These are phyloP conservation scores for Trichoderma atrobrunneum DNA, from an alignment of 2,329 filamentous ascomycete genomes.

Conservation along the genomic window DNA sequence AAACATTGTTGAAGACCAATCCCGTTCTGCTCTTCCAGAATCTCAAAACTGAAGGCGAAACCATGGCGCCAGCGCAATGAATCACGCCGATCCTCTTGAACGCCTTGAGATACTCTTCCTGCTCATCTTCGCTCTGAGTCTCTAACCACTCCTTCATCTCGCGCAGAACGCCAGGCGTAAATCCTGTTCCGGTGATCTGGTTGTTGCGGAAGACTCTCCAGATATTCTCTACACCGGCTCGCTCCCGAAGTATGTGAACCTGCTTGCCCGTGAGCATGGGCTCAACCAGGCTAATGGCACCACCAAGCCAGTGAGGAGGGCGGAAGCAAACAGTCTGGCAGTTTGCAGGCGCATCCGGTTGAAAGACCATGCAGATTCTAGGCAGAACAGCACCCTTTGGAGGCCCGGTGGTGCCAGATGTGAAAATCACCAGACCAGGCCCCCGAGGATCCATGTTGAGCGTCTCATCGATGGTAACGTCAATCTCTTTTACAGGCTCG, in stretches of 20 bases:
- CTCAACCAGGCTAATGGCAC: constrained; percentile 15
- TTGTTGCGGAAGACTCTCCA: constrained; percentile 20
- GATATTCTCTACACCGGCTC: constrained; percentile 10
- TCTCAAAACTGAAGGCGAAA: background rate
- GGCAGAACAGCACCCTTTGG: constrained; percentile 60
- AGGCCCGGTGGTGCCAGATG: constrained; percentile 46
- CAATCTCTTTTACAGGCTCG: background rate
- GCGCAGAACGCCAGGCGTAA: constrained; percentile 21
- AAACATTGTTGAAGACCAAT: constrained; percentile 19
- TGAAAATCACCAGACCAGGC: constrained; percentile 49
- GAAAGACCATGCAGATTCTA: constrained; percentile 2
- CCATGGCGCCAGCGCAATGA: constrained; percentile 10
- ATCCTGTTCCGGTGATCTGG: constrained; percentile 18
- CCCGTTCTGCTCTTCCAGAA: constrained; percentile 23
- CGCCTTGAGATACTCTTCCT: constrained; percentile 5
- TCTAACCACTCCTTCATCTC: constrained; percentile 20
- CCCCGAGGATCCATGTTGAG: constrained; percentile 16
- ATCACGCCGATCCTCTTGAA: constrained; percentile 13
- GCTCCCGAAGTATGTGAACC: constrained; percentile 19
- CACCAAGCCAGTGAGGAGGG: constrained; percentile 25
- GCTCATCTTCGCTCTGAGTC: constrained; percentile 10
- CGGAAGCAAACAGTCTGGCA: constrained; percentile 21
- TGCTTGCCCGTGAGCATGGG: constrained; percentile 21
- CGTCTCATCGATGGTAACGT: constrained; percentile 18
- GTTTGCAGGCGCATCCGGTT: background rate